Percentiles rank a stretch among this genome's conserved stretches.
Evolutionary conservation across 352 stramenopile species (phyloP).

Genomic region (Phytophthora hibernalis): DNA sequence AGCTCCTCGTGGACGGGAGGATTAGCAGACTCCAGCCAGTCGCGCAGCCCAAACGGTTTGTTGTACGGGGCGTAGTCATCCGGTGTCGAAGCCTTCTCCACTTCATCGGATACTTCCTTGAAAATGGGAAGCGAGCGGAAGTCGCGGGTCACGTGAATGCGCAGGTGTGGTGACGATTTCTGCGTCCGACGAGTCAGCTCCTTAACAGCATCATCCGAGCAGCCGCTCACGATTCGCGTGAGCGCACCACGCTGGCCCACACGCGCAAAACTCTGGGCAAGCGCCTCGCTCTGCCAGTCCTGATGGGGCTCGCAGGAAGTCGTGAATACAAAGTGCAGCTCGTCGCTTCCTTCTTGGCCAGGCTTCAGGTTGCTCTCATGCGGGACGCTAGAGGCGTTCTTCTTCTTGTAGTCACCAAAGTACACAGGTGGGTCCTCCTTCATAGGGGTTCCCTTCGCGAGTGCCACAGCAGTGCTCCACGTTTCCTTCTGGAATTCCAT

Average conservation of each 20-base stretch:
- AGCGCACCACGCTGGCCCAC: conserved; percentile 66
- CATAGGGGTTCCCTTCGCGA: conserved; percentile 40
- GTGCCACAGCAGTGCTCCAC: conserved; percentile 58
- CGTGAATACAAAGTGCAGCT: conserved; percentile 82
- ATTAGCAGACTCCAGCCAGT: conserved; percentile 77
- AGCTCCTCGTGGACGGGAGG: conserved; percentile 57
- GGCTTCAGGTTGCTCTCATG: conserved; percentile 31
- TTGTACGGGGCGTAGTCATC: conserved; percentile 71
- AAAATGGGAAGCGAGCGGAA: conserved; percentile 48
- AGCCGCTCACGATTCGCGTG: conserved; percentile 78
- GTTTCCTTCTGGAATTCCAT: conserved; percentile 58
- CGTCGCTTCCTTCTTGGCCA: conserved; percentile 55
- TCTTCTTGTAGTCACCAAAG: conserved; percentile 61
- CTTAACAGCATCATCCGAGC: conserved; percentile 50
- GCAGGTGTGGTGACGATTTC: conserved; percentile 48
- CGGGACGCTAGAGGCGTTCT: conserved; percentile 20
- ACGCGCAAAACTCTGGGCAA: conserved; percentile 68
- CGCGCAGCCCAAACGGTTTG: conserved; percentile 73
- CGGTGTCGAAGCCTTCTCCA: conserved; percentile 31
- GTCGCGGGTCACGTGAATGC: conserved; percentile 66
- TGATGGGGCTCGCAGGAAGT: conserved; percentile 68
- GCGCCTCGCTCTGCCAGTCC: conserved; percentile 79
- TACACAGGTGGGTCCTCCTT: conserved; percentile 41
- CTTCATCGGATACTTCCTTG: conserved; percentile 30
- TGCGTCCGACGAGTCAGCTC: conserved; percentile 44